These are phyloP conservation scores for Beauveria australis DNA, from an alignment of 2,329 filamentous ascomycete genomes.

Conservation along the genomic window DNA sequence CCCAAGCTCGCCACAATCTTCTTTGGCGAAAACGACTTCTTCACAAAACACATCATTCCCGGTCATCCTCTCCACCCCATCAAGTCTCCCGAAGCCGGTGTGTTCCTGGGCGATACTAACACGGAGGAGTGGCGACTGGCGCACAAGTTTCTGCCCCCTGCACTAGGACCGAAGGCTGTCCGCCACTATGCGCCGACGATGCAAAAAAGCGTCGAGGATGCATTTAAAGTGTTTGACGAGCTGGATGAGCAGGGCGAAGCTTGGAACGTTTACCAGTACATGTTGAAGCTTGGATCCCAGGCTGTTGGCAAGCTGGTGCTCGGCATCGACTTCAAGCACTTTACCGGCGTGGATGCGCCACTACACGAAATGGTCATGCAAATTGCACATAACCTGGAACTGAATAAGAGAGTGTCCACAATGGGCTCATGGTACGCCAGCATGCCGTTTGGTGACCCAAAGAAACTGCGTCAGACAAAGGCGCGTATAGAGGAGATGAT, in stretches of 20 bases:
- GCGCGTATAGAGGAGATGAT: slow-evolving; percentile 28
- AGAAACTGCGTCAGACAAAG: slow-evolving; percentile 29
- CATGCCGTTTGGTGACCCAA: slow-evolving; percentile 50
- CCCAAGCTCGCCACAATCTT: slow-evolving; percentile 36
- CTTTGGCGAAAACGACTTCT: slow-evolving; percentile 42
- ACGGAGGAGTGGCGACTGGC: slow-evolving; percentile 40
- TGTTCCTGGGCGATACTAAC: slow-evolving; percentile 43
- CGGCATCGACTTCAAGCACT: slow-evolving; percentile 38
- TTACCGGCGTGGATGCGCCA: slow-evolving; percentile 34
- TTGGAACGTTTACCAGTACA: slow-evolving; percentile 42
- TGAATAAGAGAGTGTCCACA: slow-evolving; percentile 52
- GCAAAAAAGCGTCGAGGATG: slow-evolving; percentile 43
- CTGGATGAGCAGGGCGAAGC: slow-evolving; percentile 40
- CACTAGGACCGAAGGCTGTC: slow-evolving; percentile 51
- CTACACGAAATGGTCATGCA: slow-evolving; percentile 41
- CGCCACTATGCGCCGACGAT: slow-evolving; percentile 52
- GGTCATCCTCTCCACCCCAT: slow-evolving; percentile 38
- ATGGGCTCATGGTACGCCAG: slow-evolving; percentile 47
- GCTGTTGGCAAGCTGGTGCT: slow-evolving; percentile 36
- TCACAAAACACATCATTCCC: slow-evolving; percentile 44
- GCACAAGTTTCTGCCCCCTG: slow-evolving; percentile 56
- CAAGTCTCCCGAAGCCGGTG: slow-evolving; percentile 32
- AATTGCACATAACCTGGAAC: slow-evolving; percentile 41
- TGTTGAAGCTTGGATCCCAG: slow-evolving; percentile 41
- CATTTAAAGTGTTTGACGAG: slow-evolving; percentile 41